Conservation (phyloP, 2,329 filamentous ascomycete genomes). For the Aspergillus quadricinctus region DNA sequence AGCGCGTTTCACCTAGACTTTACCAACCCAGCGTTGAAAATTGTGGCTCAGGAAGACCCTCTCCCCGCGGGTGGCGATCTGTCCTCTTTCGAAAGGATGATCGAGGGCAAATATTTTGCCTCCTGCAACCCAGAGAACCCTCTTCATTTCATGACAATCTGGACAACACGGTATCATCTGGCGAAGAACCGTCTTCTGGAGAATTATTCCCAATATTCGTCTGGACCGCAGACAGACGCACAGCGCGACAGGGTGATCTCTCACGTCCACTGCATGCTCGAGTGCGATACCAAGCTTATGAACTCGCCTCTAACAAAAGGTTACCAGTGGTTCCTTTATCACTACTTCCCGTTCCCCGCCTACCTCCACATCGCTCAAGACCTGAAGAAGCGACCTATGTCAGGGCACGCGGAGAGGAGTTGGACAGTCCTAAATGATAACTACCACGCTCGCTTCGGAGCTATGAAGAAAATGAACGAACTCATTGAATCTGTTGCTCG, state of each 20-base stretch:
- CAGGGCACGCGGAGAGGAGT: conserved; percentile 28
- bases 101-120: conserved; percentile 48
- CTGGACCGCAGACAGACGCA: conserved; percentile 21
- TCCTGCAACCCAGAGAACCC: conserved; percentile 39
- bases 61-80: not conserved
- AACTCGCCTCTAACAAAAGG: conserved; percentile 38
- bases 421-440: conserved; percentile 48
- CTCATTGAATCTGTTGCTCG: conserved; percentile 32
- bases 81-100: conserved; percentile 31
- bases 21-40: conserved; percentile 36
- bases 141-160: conserved; percentile 47
- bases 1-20: conserved; percentile 45
- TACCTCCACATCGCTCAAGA: conserved; percentile 46
- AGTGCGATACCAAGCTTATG: conserved; percentile 45
- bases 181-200: conserved; percentile 51
- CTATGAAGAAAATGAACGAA: conserved; percentile 7
- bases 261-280: conserved; percentile 37
- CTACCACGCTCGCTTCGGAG: conserved; percentile 33
- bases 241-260: conserved; percentile 28
- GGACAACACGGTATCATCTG: conserved; percentile 42
- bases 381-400: conserved; percentile 35
- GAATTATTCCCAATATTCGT: conserved; percentile 34
- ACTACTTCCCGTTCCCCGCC: conserved; percentile 48
- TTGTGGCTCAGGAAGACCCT: not conserved
- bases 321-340: conserved; percentile 41